These are phyloP conservation scores for Ogataea saltuana DNA, from an alignment of 805 yeast genomes.

Conservation along the genomic window DNA sequence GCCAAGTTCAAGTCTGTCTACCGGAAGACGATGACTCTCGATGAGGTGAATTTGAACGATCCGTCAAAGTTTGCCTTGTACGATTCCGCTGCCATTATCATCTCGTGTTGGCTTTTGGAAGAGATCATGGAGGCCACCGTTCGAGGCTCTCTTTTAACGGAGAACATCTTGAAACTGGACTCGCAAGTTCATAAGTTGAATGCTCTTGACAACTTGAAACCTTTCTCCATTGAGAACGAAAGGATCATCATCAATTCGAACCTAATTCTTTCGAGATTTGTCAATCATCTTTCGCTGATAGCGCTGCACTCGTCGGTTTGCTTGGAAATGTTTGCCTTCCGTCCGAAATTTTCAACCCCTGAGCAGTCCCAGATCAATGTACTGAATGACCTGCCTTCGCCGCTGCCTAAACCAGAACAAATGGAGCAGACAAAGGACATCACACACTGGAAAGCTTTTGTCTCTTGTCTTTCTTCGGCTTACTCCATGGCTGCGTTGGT, in stretches of 20 bases:
- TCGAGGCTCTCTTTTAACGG: conserved; percentile 27
- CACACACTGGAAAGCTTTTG: conserved; percentile 35
- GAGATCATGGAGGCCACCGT: conserved; percentile 38
- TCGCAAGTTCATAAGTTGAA: conserved; percentile 27
- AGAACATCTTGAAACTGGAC: conserved; percentile 28
- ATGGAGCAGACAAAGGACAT: conserved; percentile 21
- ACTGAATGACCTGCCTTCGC: conserved; percentile 28
- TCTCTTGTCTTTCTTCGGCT: conserved; percentile 34
- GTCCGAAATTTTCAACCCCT: conserved; percentile 27
- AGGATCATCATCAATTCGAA: conserved; percentile 39
- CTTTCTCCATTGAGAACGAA: conserved; percentile 20
- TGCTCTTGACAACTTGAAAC: conserved; percentile 16
- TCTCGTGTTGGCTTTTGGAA: conserved; percentile 35
- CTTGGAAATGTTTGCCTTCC: conserved; percentile 38
- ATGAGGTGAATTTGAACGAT: conserved; percentile 20
- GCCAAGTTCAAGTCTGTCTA: conserved; percentile 17
- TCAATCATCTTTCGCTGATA: conserved; percentile 30
- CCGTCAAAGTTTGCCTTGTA: conserved; percentile 15
- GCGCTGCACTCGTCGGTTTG: conserved; percentile 35
- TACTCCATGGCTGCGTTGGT: conserved; percentile 36
- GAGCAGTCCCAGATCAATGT: conserved; percentile 24
- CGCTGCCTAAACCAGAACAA: conserved; percentile 21
- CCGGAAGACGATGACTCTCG: conserved; percentile 13
- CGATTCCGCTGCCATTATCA: conserved; percentile 35
- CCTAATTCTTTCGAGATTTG: conserved; percentile 35